These are phyloP conservation scores for Dalbergia cultrata DNA, from an alignment of 306 rosid species.

Conservation along the genomic window DNA sequence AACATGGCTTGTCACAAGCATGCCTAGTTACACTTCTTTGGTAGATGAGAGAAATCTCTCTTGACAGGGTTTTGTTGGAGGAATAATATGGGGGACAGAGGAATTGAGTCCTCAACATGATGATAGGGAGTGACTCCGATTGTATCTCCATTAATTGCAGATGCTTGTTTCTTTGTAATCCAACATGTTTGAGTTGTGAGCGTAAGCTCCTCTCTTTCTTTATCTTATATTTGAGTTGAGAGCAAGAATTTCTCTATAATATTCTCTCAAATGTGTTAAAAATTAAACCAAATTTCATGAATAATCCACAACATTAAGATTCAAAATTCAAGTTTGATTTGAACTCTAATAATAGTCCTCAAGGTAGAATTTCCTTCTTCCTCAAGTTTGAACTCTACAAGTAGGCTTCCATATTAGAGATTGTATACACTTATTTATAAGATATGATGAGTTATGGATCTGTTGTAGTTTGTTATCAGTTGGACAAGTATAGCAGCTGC, in stretches of 20 bases:
- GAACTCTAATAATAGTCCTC: no score
- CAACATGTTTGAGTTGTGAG: background rate
- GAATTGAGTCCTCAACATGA: background rate
- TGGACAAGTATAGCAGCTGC: no score
- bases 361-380: no score
- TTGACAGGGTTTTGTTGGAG: background rate
- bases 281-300: no score
- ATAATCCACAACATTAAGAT: no score
- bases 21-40: background rate
- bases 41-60: background rate
- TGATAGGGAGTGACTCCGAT: background rate
- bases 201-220: background rate
- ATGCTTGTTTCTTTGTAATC: background rate
- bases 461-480: no score
- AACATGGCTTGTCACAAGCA: slow-evolving; percentile 64
- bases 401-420: no score
- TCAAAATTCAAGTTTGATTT: no score
- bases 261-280: background rate
- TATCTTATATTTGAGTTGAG: background rate
- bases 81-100: background rate
- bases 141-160: background rate
- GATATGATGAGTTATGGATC: no score
- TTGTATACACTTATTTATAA: no score
- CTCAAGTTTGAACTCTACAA: no score
- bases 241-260: background rate